phyloP scores from a whole-genome alignment of 108 stramenopile species.

The Cylindrotheca closterium region DNA sequence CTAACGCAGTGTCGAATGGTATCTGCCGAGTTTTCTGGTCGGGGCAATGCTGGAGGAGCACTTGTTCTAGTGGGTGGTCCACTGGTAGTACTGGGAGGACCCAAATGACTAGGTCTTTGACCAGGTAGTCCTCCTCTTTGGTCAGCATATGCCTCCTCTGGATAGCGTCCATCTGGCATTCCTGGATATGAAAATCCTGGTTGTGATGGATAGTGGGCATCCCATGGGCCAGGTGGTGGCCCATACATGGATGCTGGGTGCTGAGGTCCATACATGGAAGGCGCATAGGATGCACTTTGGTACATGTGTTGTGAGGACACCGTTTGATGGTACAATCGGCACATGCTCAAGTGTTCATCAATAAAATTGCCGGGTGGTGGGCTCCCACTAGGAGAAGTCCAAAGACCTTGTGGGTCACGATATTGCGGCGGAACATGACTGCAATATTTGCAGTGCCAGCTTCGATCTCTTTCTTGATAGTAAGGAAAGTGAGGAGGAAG shows the following conservation, averaged over 20 bases:
- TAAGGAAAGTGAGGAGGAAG: constrained; percentile 40
- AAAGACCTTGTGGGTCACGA: constrained; percentile 43
- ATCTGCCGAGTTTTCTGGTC: constrained; percentile 15
- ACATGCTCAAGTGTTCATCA: constrained; percentile 55
- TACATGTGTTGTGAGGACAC: constrained; percentile 4
- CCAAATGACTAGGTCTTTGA: no score
- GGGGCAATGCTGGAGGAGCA: constrained; percentile 7
- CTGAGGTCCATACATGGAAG: background rate
- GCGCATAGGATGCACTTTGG: constrained; percentile 10
- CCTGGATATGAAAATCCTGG: background rate
- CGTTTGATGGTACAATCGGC: constrained; percentile 44
- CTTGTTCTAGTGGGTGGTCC: constrained; percentile 1
- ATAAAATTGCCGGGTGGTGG: constrained; percentile 54
- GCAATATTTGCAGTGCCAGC: constrained; percentile 60
- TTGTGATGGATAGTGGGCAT: constrained; percentile 9
- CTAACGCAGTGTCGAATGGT: constrained; percentile 5
- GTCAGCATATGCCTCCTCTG: constrained; percentile 13
- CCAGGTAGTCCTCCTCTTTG: no score
- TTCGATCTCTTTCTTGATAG: constrained; percentile 37
- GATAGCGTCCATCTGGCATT: constrained; percentile 1
- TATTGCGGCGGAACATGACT: constrained; percentile 37
- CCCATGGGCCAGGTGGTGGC: constrained; percentile 12
- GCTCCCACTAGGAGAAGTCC: constrained; percentile 32
- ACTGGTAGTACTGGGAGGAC: background rate
- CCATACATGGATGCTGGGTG: constrained; percentile 9